Evolutionary conservation across 2,329 filamentous ascomycete species (phyloP).

Genomic region (Bipolaris cookei): DNA sequence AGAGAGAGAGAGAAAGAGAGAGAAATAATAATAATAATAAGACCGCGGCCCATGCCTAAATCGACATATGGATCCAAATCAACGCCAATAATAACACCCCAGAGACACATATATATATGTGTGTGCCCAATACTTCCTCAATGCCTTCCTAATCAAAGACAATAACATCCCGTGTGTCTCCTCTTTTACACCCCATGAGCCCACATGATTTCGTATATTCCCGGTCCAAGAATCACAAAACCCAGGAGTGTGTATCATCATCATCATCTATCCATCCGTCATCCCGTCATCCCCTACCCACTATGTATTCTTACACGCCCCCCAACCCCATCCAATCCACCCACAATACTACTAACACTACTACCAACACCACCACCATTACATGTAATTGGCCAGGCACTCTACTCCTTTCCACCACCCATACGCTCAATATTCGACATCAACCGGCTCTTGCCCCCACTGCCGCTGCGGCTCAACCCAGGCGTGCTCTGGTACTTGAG

Average conservation of each 20-base stretch:
- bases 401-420: conserved; percentile 61
- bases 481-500: conserved; percentile 43
- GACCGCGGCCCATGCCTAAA: no score
- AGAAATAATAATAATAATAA: no score
- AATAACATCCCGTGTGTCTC: background rate
- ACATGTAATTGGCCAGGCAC: conserved; percentile 7
- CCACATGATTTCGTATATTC: background rate
- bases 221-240: background rate
- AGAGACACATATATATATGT: no score
- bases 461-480: conserved; percentile 44
- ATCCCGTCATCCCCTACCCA: no score
- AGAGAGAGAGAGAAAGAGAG: no score
- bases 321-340: background rate
- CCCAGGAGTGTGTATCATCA: background rate
- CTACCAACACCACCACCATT: conserved; percentile 8
- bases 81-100: no score
- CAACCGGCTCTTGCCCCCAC: conserved; percentile 67
- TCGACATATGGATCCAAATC: no score
- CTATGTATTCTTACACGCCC: no score
- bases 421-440: conserved; percentile 89
- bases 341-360: background rate
- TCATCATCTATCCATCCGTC: background rate
- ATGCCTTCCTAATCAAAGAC: background rate
- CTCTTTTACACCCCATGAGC: background rate
- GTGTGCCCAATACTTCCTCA: no score